phyloP scores from a whole-genome alignment of 306 rosid species.

The Cucurbita ficifolia region DNA sequence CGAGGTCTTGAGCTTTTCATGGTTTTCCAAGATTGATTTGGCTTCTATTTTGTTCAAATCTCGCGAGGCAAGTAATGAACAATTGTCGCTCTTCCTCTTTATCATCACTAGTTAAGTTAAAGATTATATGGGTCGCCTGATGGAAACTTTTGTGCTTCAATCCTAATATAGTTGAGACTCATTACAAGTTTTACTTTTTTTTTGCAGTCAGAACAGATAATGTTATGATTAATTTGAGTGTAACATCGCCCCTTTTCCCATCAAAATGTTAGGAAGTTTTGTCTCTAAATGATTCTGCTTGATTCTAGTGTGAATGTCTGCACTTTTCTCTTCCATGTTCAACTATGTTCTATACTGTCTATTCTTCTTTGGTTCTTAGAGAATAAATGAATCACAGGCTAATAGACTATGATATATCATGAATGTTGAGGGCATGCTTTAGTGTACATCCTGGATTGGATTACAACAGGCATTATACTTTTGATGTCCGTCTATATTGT shows the following conservation, averaged over 20 bases:
- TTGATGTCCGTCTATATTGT: too few relatives aligned
- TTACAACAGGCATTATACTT: background rate
- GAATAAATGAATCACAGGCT: background rate
- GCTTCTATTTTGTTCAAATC: background rate
- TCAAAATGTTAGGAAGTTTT: background rate
- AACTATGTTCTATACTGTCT: background rate
- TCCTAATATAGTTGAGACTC: background rate
- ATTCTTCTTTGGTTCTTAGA: background rate
- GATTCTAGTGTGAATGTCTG: background rate
- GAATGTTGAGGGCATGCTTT: background rate
- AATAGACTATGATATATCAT: background rate
- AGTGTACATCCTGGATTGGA: background rate
- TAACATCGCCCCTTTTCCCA: background rate
- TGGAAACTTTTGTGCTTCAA: background rate
- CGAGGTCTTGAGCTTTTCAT: slow-evolving; percentile 30
- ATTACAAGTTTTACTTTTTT: background rate
- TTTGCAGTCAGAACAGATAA: background rate
- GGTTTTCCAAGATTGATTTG: background rate
- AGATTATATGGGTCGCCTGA: background rate
- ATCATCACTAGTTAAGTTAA: background rate
- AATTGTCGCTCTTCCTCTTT: background rate
- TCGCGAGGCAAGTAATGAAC: background rate
- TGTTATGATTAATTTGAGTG: background rate
- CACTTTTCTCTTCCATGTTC: background rate
- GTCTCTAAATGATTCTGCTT: background rate